Conservation (phyloP, 768 basidiomycete species). For the Ramaria sp. region DNA sequence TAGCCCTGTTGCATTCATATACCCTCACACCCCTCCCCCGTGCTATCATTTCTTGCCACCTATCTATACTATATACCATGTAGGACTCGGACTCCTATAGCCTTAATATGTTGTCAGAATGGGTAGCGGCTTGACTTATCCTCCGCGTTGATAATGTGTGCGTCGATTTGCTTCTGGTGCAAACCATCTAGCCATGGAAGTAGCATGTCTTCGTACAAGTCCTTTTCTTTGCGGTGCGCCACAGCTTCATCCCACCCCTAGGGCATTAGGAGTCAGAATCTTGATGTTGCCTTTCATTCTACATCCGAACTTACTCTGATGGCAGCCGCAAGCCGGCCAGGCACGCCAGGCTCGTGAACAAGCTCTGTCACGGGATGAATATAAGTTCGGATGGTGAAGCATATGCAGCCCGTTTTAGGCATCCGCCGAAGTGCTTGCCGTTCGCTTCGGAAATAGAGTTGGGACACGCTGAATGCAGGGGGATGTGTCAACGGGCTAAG, state of each 20-base stretch:
- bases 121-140: slow-evolving; percentile 7
- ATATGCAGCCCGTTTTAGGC: slow-evolving; percentile 48
- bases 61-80: too few relatives aligned
- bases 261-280: not conserved
- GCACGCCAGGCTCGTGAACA: slow-evolving; percentile 42
- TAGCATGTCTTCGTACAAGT: slow-evolving; percentile 21
- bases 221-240: slow-evolving; percentile 18
- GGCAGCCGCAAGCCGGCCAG: slow-evolving; percentile 51
- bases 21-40: too few relatives aligned
- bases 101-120: slow-evolving; percentile 14
- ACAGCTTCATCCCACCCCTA: slow-evolving; percentile 20
- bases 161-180: slow-evolving; percentile 23
- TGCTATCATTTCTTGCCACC: too few relatives aligned
- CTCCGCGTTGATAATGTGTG: slow-evolving; percentile 14
- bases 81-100: too few relatives aligned
- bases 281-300: slow-evolving; percentile 21
- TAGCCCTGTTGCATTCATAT: too few relatives aligned
- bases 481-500: not conserved
- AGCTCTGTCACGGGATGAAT: slow-evolving; percentile 42
- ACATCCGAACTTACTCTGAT: slow-evolving; percentile 38
- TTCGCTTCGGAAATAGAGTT: slow-evolving; percentile 48
- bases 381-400: slow-evolving; percentile 65
- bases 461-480: slow-evolving; percentile 14
- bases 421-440: slow-evolving; percentile 58
- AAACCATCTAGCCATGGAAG: slow-evolving; percentile 26